phyloP scores from a whole-genome alignment of 192 early-diverging fungal species.

The Rhizoclosmatium globosum region DNA sequence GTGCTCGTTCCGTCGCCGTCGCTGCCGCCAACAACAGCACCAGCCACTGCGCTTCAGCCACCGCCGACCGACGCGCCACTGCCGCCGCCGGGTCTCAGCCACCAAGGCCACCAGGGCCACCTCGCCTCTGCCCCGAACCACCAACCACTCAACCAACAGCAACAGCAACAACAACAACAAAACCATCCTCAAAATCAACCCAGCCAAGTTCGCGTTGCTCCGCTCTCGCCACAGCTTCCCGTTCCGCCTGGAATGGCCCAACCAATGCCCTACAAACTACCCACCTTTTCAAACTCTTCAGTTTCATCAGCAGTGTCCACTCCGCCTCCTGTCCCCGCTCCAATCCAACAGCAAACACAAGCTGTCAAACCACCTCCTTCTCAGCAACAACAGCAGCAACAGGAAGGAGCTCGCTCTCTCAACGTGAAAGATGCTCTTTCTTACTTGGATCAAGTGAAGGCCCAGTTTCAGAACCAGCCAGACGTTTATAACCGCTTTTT shows the following conservation, averaged over 20 bases:
- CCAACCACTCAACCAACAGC: neutral
- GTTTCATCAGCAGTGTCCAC: neutral
- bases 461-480: constrained; percentile 89
- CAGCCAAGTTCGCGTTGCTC: neutral
- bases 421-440: constrained; percentile 95
- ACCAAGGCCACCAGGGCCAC: neutral
- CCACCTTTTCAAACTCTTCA: neutral
- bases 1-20: neutral
- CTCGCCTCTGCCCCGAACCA: neutral
- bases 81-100: neutral
- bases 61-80: neutral
- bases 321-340: neutral
- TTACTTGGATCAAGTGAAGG: constrained; percentile 96
- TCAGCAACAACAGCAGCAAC: constrained; percentile 9
- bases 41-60: neutral
- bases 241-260: neutral
- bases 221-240: constrained; percentile 20
- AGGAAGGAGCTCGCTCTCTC: constrained; percentile 51
- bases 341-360: constrained; percentile 7
- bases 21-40: neutral
- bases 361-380: neutral
- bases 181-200: neutral
- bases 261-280: neutral
- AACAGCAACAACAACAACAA: neutral
- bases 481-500: constrained; percentile 98